Percentiles rank a stretch among this genome's conserved stretches.
Conservation (phyloP, 2,329 filamentous ascomycete species). For the Trichoderma atroviride region DNA sequence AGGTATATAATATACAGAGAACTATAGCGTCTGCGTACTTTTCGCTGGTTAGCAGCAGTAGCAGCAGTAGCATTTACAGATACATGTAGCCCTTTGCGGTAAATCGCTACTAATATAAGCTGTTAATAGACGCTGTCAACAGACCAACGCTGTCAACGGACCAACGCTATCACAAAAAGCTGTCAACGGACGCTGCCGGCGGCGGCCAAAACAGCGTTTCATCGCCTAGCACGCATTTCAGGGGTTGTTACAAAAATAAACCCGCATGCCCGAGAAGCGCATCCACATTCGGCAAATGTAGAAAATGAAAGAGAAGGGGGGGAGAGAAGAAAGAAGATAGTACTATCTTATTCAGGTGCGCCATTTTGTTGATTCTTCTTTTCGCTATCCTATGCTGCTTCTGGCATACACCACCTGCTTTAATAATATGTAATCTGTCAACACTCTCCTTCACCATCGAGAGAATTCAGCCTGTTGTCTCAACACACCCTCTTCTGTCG, state of each 20-base stretch:
- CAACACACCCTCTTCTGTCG: slow-evolving; percentile 14
- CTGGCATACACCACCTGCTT: neutral
- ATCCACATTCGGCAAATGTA: neutral
- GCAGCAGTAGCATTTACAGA: neutral
- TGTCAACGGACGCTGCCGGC: slow-evolving; percentile 6
- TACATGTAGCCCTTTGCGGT: neutral
- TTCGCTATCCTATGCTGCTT: neutral
- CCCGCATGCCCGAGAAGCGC: neutral
- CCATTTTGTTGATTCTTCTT: neutral
- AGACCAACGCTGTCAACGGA: too few species aligned
- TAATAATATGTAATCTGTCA: neutral
- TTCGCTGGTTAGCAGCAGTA: too few species aligned
- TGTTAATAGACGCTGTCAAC: slow-evolving; percentile 9
- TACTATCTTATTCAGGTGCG: neutral
- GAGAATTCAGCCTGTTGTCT: slow-evolving; percentile 18
- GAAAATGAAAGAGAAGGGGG: neutral
- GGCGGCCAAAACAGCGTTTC: slow-evolving; percentile 18
- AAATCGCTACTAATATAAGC: neutral
- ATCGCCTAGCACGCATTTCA: slow-evolving; percentile 4
- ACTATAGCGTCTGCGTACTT: too few species aligned
- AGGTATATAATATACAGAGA: too few species aligned
- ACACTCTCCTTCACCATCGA: neutral
- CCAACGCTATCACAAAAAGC: too few species aligned
- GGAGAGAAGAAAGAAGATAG: neutral
- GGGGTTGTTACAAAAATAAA: slow-evolving; percentile 14